Base-by-base conservation (phyloP, 2,329 filamentous ascomycete species). In the Scleromitrula shiraiana region DNA sequence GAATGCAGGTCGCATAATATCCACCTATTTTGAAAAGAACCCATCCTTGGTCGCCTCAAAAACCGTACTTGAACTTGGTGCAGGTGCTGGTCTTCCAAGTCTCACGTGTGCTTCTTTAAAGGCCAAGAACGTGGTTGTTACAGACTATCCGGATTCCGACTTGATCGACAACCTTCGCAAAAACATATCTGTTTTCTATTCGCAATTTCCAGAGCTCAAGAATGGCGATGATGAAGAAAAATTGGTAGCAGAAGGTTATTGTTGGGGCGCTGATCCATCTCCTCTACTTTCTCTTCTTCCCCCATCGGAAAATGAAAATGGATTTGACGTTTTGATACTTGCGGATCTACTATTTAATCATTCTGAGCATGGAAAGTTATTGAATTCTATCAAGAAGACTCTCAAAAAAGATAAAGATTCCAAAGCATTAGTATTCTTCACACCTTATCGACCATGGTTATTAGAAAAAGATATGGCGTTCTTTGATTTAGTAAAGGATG, bases 301-400 rank as follows among this genome's bases (percentile, higher is more conserved):
- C 47, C 47, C 5, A 58, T 14, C 36, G 7, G 22, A 33, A 10
- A 7, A 14, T 27, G 8, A 43, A 7, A 49, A 55, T 7, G 71
- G 70, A 0, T 96, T 94, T 62, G 88, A 96, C 64, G 72, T 94
- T 5, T 66, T 96, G 22, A 83, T 97, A 49, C 75, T 96, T 36
- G 89, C 90, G 3, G 91, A 96, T 65, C 74, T 96, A 41, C 75
- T 96, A 3, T 97, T 96, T 70, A 87, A 93, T 51, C 89, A 96
- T 64, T 85, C 82, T 4, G 89, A 95, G 69, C 91, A 96, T 62
- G 71, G 68, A 2, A 88, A 87, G 60, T 73, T 96, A 51, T 72
- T 94, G 55, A 74, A 77, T 55, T 88, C 84, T 4, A 77, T 96
- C 51, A 71, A 76, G 59, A 64, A 76, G 61, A 86, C 84, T 14